Conservation (phyloP, 2,329 filamentous ascomycete genomes). For the Dactylellina drechsleri region DNA sequence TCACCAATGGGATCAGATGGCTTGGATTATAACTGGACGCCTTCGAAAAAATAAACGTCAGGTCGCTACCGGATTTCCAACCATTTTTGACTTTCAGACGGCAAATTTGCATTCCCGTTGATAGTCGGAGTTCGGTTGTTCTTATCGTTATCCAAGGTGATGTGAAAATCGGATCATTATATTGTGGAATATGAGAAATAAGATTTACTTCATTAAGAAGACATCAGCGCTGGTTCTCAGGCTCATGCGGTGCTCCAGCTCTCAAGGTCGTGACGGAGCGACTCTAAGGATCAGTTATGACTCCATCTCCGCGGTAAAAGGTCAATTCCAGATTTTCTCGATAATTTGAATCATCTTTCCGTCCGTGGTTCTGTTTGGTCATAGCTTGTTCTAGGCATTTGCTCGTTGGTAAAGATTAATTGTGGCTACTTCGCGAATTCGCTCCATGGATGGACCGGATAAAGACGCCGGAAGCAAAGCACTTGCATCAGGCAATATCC, state of each 20-base stretch:
- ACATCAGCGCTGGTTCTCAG: neutral
- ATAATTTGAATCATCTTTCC: too few relatives aligned
- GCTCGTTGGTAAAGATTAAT: slow-evolving; percentile 41
- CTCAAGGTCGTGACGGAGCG: neutral
- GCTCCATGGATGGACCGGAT: too few relatives aligned
- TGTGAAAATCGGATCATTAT: neutral
- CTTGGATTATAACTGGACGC: neutral
- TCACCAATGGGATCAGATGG: too few relatives aligned
- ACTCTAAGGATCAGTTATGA: too few relatives aligned
- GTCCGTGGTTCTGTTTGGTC: too few relatives aligned
- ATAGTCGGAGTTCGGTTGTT: slow-evolving; percentile 31
- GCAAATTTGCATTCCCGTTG: slow-evolving; percentile 25
- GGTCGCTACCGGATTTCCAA: slow-evolving; percentile 42
- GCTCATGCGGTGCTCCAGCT: neutral
- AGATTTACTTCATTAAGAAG: neutral
- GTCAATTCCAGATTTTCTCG: too few relatives aligned
- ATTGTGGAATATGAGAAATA: too few relatives aligned
- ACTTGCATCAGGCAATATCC: slow-evolving; percentile 28
- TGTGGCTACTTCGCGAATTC: slow-evolving; percentile 23
- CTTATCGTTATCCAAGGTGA: slow-evolving; percentile 15
- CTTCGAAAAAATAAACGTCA: slow-evolving; percentile 2
- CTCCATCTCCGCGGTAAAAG: too few relatives aligned
- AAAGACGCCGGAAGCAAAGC: neutral
- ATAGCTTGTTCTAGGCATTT: slow-evolving; percentile 9
- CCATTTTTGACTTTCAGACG: neutral